Evolutionary conservation across 805 yeast species (phyloP).

Genomic region (Teunomyces funiuensis): DNA sequence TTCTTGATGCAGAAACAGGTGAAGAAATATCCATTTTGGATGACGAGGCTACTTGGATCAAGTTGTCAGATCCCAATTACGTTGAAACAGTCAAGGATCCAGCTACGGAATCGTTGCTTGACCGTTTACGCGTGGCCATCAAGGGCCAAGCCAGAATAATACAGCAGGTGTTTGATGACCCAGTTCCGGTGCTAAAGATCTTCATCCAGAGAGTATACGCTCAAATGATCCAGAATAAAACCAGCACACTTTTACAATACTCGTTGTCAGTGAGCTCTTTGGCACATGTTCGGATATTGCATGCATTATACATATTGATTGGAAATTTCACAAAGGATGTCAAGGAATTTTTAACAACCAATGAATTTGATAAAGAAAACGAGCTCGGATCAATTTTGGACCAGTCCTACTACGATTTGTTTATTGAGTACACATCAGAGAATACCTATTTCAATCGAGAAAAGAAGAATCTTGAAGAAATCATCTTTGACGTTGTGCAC

Average conservation of each 20-base stretch:
- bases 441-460: conserved; percentile 70
- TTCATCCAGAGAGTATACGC: conserved; percentile 77
- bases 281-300: conserved; percentile 74
- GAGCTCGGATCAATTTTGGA: conserved; percentile 57
- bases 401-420: conserved; percentile 69
- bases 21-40: conserved; percentile 33
- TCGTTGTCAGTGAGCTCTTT: conserved; percentile 64
- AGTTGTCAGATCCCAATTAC: conserved; percentile 58
- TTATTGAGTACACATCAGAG: conserved; percentile 65
- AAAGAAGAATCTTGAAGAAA: conserved; percentile 61
- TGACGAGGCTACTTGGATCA: conserved; percentile 56
- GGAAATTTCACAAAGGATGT: conserved; percentile 63
- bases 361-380: conserved; percentile 47
- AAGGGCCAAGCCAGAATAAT: conserved; percentile 74
- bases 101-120: conserved; percentile 51
- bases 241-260: conserved; percentile 57
- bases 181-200: conserved; percentile 63
- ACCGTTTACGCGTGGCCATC: conserved; percentile 54
- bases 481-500: conserved; percentile 45
- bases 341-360: conserved; percentile 54
- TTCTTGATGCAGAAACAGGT: conserved; percentile 45
- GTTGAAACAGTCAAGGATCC: conserved; percentile 51
- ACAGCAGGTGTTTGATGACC: conserved; percentile 68
- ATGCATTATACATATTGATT: conserved; percentile 59
- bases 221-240: conserved; percentile 60